Base-by-base conservation (phyloP, 805 yeast species). In the Tetrapisispora arboricola region DNA sequence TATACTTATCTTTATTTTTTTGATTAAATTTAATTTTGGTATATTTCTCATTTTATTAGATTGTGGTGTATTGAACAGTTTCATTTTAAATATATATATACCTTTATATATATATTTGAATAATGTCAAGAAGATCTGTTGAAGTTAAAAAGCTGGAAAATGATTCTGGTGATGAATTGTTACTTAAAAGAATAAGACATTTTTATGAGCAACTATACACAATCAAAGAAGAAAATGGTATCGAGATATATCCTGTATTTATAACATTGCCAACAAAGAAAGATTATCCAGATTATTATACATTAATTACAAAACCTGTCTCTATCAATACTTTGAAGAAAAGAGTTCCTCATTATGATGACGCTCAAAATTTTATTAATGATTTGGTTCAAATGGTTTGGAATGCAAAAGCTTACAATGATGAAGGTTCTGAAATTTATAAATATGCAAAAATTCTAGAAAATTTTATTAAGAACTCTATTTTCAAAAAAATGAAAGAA, bases 371-470 rank as follows among this genome's bases (percentile, higher is more conserved):
- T 34, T 87, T 85, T 58, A 64, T 88, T 28, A 72, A 67, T 43
- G 96, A 88, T 59, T 57, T 88, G 44, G 85, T 81, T 0, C 94
- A 84, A 59, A 82, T 90, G 39, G 74, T 85, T 1, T 85, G 94
- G 87, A 90, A 90, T 56, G 96, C 96, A 3, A 75, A 84, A 45
- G 74, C 80, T 36, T 90, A 80, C 61, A 90, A 90, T 61, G 78
- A 77, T 43, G 78, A 77, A 46, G 78, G 71, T 12, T 76, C 87
- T 1, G 66, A 66, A 15, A 80, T 83, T 40, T 83, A 81, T 61
- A 68, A 68, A 19, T 83, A 81, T 50, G 96, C 79, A 0, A 75
- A 63, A 1, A 76, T 65, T 5, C 42, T 67, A 15, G 75, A 69
- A 30, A 65, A 62, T n/a, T 70, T 54, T 36, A 55, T 65, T 22